Base-by-base conservation (phyloP, 2,329 filamentous ascomycete genomes). In the Pleomassaria siparia region DNA sequence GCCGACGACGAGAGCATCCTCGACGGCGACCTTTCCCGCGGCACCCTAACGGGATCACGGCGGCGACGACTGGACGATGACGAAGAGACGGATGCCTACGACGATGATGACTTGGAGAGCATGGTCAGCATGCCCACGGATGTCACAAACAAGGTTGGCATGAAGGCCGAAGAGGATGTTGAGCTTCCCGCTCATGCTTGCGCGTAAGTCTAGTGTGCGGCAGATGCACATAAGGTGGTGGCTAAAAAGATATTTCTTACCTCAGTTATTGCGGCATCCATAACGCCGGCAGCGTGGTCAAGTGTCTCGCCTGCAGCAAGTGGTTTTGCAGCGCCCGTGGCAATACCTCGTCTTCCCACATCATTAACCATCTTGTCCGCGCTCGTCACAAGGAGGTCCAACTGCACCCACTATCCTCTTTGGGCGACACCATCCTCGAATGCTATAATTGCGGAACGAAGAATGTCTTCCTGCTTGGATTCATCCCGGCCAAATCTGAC, bases 381-480 rank as follows among this genome's bases (percentile, higher is more conserved):
- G 92, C 95, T 55, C 88, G 94, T 55, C 94, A 99, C 78, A 99
- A 97, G 79, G 95, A 99, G 76, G 94, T 99, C 44, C 92, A 96
- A 72, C 84, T 99, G 46, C 94, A 99, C 70, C 92, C 94, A 7
- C 85, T 87, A 59, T 97, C 94, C 15, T 86, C 91, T 7, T 84
- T 99, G 10, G 94, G 94, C 55, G 95, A 99, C 69, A 99, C 94
- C 1, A 89, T 95, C 29, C 82, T 99, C 53, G 94, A 99, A 76
- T 99, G 94, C 76, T 99, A 99, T 77, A 97, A 96, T 74, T 99
- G 94, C 72, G 94, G 92, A 39, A 96, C 90, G n/a, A 97, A 96
- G 76, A 99, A 99, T 70, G 92, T 96, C 40, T 99, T 99, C 62
- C 80, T 97, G 28, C 85, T 99, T 22, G 94, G 94, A 6, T 99